phyloP scores from a whole-genome alignment of 768 basidiomycete species.

The Lentinula aciculospora region DNA sequence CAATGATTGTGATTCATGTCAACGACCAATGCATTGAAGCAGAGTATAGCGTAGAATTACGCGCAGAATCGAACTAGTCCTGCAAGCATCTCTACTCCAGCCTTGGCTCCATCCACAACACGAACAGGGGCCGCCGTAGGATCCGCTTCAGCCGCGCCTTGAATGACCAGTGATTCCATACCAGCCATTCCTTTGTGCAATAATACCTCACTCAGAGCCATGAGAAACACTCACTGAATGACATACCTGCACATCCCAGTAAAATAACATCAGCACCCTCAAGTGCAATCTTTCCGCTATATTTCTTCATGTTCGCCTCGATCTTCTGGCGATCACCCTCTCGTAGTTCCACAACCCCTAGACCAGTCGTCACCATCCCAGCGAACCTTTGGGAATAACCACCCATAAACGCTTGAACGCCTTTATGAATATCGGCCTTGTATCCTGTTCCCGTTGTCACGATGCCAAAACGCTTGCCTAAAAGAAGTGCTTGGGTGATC shows the following conservation, averaged over 20 bases:
- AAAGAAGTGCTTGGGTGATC: conserved; percentile 25
- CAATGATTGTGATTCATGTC: too few species aligned
- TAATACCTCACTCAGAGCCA: neutral
- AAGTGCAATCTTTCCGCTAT: conserved; percentile 21
- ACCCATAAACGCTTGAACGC: conserved; percentile 27
- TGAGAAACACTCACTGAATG: neutral
- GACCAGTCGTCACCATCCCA: conserved; percentile 24
- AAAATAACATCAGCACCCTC: conserved; percentile 31
- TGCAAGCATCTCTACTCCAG: conserved; percentile 28
- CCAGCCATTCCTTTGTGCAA: conserved; percentile 25
- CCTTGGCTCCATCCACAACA: conserved; percentile 33
- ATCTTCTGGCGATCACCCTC: conserved; percentile 23
- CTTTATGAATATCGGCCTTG: conserved; percentile 25
- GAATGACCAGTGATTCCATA: conserved; percentile 20
- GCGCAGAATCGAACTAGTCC: conserved; percentile 22
- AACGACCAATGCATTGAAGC: too few species aligned
- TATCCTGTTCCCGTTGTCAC: conserved; percentile 29
- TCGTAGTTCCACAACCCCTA: conserved; percentile 28
- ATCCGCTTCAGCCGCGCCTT: conserved; percentile 18
- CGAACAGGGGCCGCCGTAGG: conserved; percentile 20
- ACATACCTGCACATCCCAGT: conserved; percentile 30
- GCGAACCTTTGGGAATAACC: conserved; percentile 28
- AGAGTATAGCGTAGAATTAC: neutral
- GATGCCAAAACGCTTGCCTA: conserved; percentile 32
- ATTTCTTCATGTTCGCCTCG: conserved; percentile 23